Base-by-base conservation (phyloP, 225 moss, liverwort and hornwort genomes). In the Asterella californica region DNA sequence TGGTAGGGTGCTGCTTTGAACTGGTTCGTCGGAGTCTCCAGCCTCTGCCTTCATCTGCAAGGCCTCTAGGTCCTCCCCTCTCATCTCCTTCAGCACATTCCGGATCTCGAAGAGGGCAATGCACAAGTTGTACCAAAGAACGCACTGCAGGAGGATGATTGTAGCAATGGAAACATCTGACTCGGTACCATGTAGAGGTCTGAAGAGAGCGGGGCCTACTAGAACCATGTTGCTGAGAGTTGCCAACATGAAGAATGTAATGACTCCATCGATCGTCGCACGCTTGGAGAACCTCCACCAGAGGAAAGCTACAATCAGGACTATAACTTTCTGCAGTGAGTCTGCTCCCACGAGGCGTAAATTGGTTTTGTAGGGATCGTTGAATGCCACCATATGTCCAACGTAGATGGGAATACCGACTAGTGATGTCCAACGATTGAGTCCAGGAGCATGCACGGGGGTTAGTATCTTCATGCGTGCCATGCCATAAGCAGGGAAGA, bases 191-290 rank as follows among this genome's bases (percentile, higher is more conserved):
- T 79, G 79, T 24, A 79, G 79, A 34, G 79, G 79, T 70, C 18
- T 68, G 69, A 79, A 79, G 53, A 79, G 79, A 57, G 79, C 79
- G 18, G 79, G 79, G 15, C 79, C 79, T 24, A 79, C 79, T 24
- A 79, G 54, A 15, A 79, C 79, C 79, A 79, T 79, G 53, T 79
- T 79, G 53, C 79, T 79, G 2, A 79, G 79, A 57, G 79, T 79
- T 10, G 79, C 68, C 69, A 79, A 18, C 79, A 79, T 79, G 69
- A 79, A 79, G 54, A 79, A 79, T 2, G 79, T 68, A 27, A 79
- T 79, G 4, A 79, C 79, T 38, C 79, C 79, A 70, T 79, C 79
- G 9, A 79, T 79, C 34, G 67, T 52, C 3, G 79, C 52, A 42
- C 37, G 70, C 15, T 79, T 53, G 69, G 79, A 53, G 53, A 68